Percentiles rank a stretch among this genome's conserved stretches.
phyloP scores from a whole-genome alignment of 2,329 filamentous ascomycete genomes.

The Teratosphaeriaceae sp. region DNA sequence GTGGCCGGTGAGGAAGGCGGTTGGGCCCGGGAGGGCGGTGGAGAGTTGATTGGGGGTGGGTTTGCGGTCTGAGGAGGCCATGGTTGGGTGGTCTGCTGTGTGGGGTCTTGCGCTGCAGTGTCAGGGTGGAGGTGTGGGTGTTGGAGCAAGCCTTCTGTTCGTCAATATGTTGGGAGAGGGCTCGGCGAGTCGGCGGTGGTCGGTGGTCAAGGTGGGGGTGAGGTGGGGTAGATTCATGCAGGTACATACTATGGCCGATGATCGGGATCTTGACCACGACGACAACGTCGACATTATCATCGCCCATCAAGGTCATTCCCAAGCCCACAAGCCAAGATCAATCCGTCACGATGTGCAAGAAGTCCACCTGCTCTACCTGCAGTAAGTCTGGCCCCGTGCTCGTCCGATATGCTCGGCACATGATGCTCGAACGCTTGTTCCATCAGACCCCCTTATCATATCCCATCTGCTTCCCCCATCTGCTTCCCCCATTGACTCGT shows the following conservation, averaged over 20 bases:
- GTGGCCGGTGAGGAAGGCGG: slow-evolving; percentile 30
- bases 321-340: neutral
- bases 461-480: too few relatives aligned
- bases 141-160: too few relatives aligned
- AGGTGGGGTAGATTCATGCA: neutral
- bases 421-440: too few relatives aligned
- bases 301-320: neutral
- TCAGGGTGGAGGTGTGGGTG: neutral
- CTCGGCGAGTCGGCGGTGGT: too few relatives aligned
- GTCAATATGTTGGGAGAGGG: too few relatives aligned
- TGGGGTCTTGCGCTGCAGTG: too few relatives aligned
- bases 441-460: too few relatives aligned
- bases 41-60: slow-evolving; percentile 26
- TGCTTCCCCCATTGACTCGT: too few relatives aligned
- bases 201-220: neutral
- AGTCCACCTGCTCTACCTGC: slow-evolving; percentile 56
- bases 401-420: too few relatives aligned
- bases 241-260: neutral
- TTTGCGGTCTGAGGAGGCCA: slow-evolving; percentile 13
- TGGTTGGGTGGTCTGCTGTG: too few relatives aligned
- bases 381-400: too few relatives aligned
- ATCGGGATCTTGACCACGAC: neutral
- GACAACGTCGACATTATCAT: neutral
- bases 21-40: slow-evolving; percentile 24
- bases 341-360: slow-evolving; percentile 56